Percentiles rank a stretch among this genome's conserved stretches.
Conservation (phyloP, 768 basidiomycete species). For the Suillus placidus region DNA sequence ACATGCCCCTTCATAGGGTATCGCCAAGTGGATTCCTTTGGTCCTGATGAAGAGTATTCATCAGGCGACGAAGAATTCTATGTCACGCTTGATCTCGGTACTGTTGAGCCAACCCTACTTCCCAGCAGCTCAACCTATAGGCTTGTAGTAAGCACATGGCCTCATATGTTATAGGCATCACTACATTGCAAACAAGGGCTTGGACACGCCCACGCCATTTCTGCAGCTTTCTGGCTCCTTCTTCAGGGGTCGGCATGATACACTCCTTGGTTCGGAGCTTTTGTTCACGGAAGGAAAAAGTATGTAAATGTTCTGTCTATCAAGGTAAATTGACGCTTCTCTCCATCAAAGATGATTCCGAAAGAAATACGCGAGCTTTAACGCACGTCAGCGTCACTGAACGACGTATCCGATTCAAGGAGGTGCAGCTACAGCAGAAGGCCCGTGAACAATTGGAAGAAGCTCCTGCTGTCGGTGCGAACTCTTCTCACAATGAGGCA, state of each 20-base stretch:
- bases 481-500: neutral
- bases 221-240: conserved; percentile 77
- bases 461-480: neutral
- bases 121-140: conserved; percentile 71
- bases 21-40: conserved; percentile 68
- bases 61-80: conserved; percentile 59
- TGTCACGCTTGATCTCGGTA: conserved; percentile 74
- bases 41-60: conserved; percentile 68
- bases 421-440: conserved; percentile 56
- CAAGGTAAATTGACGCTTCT: conserved; percentile 12
- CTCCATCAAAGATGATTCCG: conserved; percentile 41
- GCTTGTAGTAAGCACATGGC: conserved; percentile 59
- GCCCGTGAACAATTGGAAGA: conserved; percentile 26
- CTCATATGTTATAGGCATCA: neutral
- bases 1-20: conserved; percentile 50
- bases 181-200: conserved; percentile 47
- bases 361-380: conserved; percentile 53
- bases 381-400: conserved; percentile 62
- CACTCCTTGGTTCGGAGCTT: conserved; percentile 74
- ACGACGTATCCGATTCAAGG: conserved; percentile 72
- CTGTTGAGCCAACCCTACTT: conserved; percentile 72
- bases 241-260: conserved; percentile 68
- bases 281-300: conserved; percentile 74
- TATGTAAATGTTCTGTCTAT: conserved; percentile 25
- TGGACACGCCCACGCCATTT: conserved; percentile 78